Evolutionary conservation across 306 rosid species (phyloP), one percentile per base, ranked within the genome.

Genomic region (Fagus sylvatica): DNA sequence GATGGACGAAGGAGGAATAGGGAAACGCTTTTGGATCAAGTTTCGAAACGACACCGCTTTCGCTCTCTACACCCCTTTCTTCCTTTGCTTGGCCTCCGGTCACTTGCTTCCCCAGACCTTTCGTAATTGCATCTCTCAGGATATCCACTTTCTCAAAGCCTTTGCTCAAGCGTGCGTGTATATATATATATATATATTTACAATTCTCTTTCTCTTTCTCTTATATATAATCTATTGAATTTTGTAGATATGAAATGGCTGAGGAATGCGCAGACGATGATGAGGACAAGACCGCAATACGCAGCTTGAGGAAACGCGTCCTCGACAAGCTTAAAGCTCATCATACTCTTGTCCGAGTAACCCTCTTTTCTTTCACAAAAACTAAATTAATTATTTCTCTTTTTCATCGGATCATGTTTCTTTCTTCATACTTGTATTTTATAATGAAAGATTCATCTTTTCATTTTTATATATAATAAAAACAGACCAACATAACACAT

Each of bases 71-170:
- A 72, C 96, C 74, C 99, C 99, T 12, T 96, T 96, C 75, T 61
- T 83, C 7, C 85, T 93, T 71, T 80, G 80, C 53, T 85, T 96
- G 74, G 98, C 97, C 48, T 76, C 94, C 19, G 98, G 98, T 1
- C 81, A 83, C 79, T 85, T 96, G 75, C 70, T 81, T 77, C 79
- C 85, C 34, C 87, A 96, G 37, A 81, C 98, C 72, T 96, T 96
- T 76, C 93, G 87, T 59, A 88, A 78, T 54, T 93, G 85, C 77
- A 74, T 93, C 84, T 87, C 93, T 4, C 99, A 96, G 73, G 99
- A 96, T 51, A 79, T 84, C 75, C 93, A 89, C 84, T 93, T 96
- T 56, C 98, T 96, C 57, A 83, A 88, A 69, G 93, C 99, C 61
- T 93, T 89, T 49, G 91, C 83, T 73, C 84, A 76, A 60, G 98